Percentiles rank a stretch among this genome's conserved stretches.
Conservation (phyloP, 106 monocot species). For the Dendrobium nobile region DNA sequence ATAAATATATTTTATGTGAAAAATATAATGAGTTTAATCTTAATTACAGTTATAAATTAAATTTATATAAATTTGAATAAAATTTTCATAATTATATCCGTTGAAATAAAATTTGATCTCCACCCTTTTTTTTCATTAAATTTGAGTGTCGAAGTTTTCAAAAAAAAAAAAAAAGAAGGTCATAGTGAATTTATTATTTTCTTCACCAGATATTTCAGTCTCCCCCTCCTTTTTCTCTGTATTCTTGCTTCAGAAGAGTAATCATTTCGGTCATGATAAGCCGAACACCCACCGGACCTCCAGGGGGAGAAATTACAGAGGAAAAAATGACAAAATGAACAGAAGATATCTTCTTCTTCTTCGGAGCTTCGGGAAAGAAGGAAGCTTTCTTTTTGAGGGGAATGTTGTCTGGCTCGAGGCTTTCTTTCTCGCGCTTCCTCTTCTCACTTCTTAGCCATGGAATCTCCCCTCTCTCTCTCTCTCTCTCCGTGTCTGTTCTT, state of each 20-base stretch:
- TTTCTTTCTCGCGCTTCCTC: neutral
- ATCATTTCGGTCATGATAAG: slow-evolving; percentile 19
- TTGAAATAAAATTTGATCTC: too few species aligned
- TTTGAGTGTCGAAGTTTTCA: too few species aligned
- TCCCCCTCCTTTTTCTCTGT: slow-evolving; percentile 1
- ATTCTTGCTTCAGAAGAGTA: neutral
- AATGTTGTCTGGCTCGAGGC: slow-evolving; percentile 30
- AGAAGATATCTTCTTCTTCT: neutral
- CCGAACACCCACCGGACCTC: slow-evolving; percentile 1
- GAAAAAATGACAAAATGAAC: neutral
- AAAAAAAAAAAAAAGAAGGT: too few species aligned
- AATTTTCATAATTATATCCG: too few species aligned
- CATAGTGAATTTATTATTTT: too few species aligned
- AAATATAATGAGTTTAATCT: too few species aligned
- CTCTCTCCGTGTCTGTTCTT: neutral
- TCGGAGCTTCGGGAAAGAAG: slow-evolving; percentile 1
- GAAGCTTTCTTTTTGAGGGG: slow-evolving; percentile 27
- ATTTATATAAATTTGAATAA: too few species aligned
- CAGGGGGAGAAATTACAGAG: slow-evolving; percentile 4
- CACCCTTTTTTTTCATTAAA: too few species aligned
- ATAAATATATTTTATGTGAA: too few species aligned
- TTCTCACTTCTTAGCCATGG: neutral
- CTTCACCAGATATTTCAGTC: neutral
- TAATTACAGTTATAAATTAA: too few species aligned
- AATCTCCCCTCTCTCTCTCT: too few species aligned